These are phyloP conservation scores for Plectranthus barbatus DNA, from an alignment of 257 asterid genomes.

Conservation along the genomic window DNA sequence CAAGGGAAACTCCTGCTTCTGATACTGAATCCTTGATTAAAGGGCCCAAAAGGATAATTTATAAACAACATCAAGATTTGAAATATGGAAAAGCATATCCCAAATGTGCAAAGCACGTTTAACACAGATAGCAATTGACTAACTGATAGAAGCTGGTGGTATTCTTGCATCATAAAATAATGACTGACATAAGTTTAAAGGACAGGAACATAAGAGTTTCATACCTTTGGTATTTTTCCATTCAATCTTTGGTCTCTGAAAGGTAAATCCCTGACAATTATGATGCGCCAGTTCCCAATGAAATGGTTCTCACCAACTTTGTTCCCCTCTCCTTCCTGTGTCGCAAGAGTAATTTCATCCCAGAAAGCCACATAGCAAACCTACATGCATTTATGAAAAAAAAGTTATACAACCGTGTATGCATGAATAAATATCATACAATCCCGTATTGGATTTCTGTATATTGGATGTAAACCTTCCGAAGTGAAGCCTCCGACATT, in stretches of 20 bases:
- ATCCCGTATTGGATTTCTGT: background rate
- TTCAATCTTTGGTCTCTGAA: constrained; percentile 57
- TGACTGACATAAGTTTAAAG: constrained; percentile 1
- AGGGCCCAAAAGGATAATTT: background rate
- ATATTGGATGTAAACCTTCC: constrained; percentile 21
- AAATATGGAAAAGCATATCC: background rate
- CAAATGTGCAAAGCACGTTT: background rate
- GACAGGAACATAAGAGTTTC: constrained; percentile 6
- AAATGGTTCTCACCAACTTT: constrained; percentile 51
- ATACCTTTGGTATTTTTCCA: constrained; percentile 98
- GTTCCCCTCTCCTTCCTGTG: constrained; percentile 74
- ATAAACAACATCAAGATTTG: background rate
- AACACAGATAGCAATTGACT: background rate
- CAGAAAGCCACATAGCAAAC: constrained; percentile 97
- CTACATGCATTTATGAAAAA: constrained; percentile 32
- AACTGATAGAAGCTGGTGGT: background rate
- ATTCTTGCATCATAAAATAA: background rate
- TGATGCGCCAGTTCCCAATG: constrained; percentile 84
- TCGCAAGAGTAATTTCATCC: constrained; percentile 79
- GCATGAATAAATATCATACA: constrained; percentile 8
- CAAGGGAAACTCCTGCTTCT: background rate
- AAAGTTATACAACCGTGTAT: constrained; percentile 19
- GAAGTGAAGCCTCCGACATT: constrained; percentile 34
- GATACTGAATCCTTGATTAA: background rate
- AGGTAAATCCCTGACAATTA: constrained; percentile 57